phyloP scores from a whole-genome alignment of 306 rosid species.

The Fragaria vesca region DNA sequence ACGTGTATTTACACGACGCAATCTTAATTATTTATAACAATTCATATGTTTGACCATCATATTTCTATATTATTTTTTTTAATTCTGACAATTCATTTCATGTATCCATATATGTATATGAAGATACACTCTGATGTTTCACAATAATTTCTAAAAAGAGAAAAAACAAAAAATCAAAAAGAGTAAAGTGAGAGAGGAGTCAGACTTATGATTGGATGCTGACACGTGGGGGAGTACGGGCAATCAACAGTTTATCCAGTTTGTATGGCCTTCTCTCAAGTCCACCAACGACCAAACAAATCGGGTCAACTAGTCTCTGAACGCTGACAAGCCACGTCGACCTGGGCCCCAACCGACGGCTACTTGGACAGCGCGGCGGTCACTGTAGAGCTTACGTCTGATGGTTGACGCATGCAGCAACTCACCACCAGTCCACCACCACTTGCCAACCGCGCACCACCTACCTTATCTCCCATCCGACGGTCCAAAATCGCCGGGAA shows the following conservation, averaged over 20 bases:
- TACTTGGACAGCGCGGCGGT: background rate
- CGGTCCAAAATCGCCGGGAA: constrained; percentile 1
- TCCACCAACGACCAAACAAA: background rate
- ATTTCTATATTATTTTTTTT: too few species aligned
- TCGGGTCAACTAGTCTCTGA: background rate
- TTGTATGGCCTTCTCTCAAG: background rate
- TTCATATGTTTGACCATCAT: too few species aligned
- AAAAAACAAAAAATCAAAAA: too few species aligned
- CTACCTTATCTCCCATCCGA: constrained; percentile 26
- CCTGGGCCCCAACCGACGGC: background rate
- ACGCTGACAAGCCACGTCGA: background rate
- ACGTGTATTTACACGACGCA: too few species aligned
- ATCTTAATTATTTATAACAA: too few species aligned
- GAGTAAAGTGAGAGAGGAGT: background rate
- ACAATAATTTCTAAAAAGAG: too few species aligned
- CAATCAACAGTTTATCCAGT: background rate
- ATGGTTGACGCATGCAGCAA: background rate
- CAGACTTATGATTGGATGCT: background rate
- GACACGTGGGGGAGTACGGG: background rate
- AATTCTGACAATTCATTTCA: too few species aligned
- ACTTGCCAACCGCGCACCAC: background rate
- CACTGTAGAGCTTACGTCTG: background rate
- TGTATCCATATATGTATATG: too few species aligned
- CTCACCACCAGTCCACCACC: background rate
- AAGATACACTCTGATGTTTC: too few species aligned